phyloP scores from a whole-genome alignment of 805 yeast species.

The Sugiyamaella mastotermitis region DNA sequence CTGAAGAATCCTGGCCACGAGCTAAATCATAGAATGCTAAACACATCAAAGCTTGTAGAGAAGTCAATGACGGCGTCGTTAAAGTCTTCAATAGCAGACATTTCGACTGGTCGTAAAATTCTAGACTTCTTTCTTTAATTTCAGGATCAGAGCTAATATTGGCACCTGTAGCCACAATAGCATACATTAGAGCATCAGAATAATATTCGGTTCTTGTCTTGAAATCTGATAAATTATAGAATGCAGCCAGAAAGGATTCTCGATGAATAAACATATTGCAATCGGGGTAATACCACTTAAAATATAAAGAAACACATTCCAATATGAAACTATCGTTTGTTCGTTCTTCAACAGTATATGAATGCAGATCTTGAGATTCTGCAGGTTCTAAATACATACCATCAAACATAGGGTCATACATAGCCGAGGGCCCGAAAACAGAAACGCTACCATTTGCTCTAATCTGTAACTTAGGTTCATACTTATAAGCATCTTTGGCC shows the following conservation, averaged over 20 bases:
- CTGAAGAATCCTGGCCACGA: too few relatives aligned
- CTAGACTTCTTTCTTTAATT: not conserved
- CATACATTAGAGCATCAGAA: slow-evolving; percentile 4
- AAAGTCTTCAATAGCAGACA: not conserved
- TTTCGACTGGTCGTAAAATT: slow-evolving; percentile 2
- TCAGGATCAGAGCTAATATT: not conserved
- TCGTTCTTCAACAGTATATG: too few relatives aligned
- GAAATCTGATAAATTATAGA: not conserved
- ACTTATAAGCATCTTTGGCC: too few relatives aligned
- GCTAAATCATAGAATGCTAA: too few relatives aligned
- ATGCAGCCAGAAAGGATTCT: slow-evolving; percentile 3
- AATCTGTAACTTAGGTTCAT: too few relatives aligned
- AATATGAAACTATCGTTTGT: not conserved
- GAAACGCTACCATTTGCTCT: too few relatives aligned
- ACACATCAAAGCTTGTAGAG: too few relatives aligned
- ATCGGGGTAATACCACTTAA: slow-evolving; percentile 4
- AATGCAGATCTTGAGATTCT: too few relatives aligned
- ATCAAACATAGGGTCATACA: too few relatives aligned
- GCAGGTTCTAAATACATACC: too few relatives aligned
- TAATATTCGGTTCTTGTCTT: slow-evolving; percentile 1
- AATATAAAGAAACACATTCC: not conserved
- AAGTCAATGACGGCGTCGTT: too few relatives aligned
- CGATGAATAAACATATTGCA: slow-evolving; percentile 2
- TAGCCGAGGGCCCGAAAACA: too few relatives aligned
- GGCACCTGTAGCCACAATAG: slow-evolving; percentile 4